Base-by-base conservation (phyloP, 768 basidiomycete genomes). In the Hericium rajendrae region DNA sequence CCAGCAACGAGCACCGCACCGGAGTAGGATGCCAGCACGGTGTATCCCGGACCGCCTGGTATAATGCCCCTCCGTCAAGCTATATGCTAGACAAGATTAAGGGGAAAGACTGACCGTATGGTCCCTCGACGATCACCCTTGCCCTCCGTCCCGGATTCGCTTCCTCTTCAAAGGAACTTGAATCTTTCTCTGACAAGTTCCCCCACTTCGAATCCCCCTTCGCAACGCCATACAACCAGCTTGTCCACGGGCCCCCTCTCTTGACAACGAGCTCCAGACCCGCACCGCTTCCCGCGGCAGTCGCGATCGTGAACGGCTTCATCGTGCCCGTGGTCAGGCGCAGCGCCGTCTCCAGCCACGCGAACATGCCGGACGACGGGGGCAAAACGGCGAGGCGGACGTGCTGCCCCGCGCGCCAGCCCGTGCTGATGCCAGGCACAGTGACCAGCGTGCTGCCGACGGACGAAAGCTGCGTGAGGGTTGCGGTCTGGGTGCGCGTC, bases 341-440 rank as follows among this genome's bases (percentile, higher is more conserved):
- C 6, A 20, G n/a, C 6, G 43, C 43, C n/a, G 43, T n/a, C 43
- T n/a, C 9, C 41, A 59, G 18, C 55, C 55, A 61, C 11, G 55
- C 56, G 5, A 46, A 3, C 55, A 46, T 63, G 71, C 75, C 73
- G 20, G 68, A 71, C 4, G n/a, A 10, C 15, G 73, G 63, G 9
- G 69, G 68, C 1, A 79, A 68, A 0, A 78, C 70, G 46, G 78
- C 70, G 32, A 85, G 59, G 50, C 82, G 76, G 48, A 85, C 79
- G 63, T 84, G 81, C 62, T 84, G 82, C 2, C 84, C 82, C 0
- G 80, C 72, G 32, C 80, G 71, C 82, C 82, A 84, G 18, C 83
- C 83, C 0, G 72, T 68, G 51, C 71, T 74, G 46, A 83, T 46
- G 3, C 66, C 56, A 0, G 76, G 76, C 6, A 82, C 66, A 32